Evolutionary conservation across 805 yeast species (phyloP), one percentile per base, ranked within the genome.

Genomic region (Candida qinlingensis): DNA sequence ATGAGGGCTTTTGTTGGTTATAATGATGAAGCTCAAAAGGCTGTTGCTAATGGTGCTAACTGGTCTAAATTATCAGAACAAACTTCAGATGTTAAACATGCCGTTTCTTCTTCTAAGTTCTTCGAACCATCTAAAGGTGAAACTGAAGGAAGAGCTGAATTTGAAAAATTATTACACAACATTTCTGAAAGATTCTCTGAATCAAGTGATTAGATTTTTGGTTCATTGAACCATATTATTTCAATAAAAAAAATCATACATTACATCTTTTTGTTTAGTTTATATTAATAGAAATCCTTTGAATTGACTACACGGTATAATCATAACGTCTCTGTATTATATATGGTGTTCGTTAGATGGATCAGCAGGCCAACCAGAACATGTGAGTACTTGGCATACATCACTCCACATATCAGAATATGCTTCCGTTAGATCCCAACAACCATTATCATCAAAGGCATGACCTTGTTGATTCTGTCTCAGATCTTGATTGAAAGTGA

Each of bases 11-110:
- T 94, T 63, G 81, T 91, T 51, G 71, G 90, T 35, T 94, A 94
- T 72, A 82, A 87, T 64, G 97, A 92, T 59, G 98, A 94, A 75
- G 97, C 99, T 33, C 98, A 92, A 74, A 91, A 90, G 74, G 96
- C 98, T 12, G 86, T 92, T 53, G 77, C 96, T 37, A 82, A 85
- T 60, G 98, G 98, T 64, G 92, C 96, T 34, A 81, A 79, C 68
- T 94, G 99, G 99, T 80, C 87, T 55, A 94, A 89, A 75, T 79
- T 94, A 57, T 64, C 94, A 41, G 97, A 91, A 64, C 78, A 89
- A 50, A 94, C 98, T 48, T 63, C 87, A 51, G 97, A 92, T 66
- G 87, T 91, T 53, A 91, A 89, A 72, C 97, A 94, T 70, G 74
- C 89, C 52, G 97, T 94, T 46, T 87, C 97, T 6, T 86, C 96